phyloP scores from a whole-genome alignment of 1,139 yeast genomes.

The Spathaspora sp. region DNA sequence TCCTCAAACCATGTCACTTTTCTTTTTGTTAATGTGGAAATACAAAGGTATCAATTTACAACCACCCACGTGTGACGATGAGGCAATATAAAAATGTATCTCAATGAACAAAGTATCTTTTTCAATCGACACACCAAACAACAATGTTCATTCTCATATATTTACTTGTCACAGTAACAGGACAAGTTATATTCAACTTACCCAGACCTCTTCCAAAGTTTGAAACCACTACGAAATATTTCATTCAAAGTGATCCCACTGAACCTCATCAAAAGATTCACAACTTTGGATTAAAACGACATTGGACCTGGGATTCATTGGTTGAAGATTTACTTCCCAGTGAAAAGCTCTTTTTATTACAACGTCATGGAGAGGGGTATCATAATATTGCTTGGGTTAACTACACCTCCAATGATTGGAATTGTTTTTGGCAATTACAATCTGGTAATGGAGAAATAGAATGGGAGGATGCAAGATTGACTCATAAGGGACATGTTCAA shows the following conservation, averaged over 20 bases:
- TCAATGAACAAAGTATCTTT: not conserved
- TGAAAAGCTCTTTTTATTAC: constrained; percentile 34
- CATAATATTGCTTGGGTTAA: constrained; percentile 31
- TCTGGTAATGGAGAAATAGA: constrained; percentile 30
- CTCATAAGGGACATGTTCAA: constrained; percentile 26
- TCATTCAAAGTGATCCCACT: constrained; percentile 20
- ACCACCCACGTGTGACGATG: not conserved
- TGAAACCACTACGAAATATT: constrained; percentile 15
- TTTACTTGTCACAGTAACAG: constrained; percentile 3
- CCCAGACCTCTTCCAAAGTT: constrained; percentile 11
- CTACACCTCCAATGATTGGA: constrained; percentile 27
- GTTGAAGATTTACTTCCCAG: constrained; percentile 7
- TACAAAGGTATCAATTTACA: too few relatives aligned
- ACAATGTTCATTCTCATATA: constrained; percentile 1
- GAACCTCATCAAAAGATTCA: constrained; percentile 9
- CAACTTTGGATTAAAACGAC: constrained; percentile 21
- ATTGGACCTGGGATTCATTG: constrained; percentile 18
- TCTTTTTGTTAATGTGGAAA: not conserved
- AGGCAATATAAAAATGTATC: not conserved
- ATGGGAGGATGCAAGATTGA: constrained; percentile 41
- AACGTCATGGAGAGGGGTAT: constrained; percentile 44
- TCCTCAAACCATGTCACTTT: not conserved
- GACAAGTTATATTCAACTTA: constrained; percentile 5
- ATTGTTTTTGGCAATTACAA: constrained; percentile 30
- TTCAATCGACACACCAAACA: not conserved